Evolutionary conservation across 495 filamentous ascomycete species (phyloP).

Genomic region (Bryoglossum gracile): DNA sequence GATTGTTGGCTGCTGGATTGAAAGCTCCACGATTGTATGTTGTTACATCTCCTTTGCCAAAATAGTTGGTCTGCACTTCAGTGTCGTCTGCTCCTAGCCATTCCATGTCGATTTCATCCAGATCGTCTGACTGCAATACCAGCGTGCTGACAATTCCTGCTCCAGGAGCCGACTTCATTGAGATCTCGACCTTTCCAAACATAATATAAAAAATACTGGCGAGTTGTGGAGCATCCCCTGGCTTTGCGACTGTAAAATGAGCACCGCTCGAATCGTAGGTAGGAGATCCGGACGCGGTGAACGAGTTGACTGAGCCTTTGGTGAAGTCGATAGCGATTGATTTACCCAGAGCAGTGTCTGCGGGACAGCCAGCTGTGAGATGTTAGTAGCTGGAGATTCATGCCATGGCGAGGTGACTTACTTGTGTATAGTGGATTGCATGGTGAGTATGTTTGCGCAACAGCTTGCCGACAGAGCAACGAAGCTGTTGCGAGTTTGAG

Average conservation of each 20-base stretch:
- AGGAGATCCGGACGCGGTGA: constrained; percentile 56
- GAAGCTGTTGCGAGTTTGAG: constrained; percentile 9
- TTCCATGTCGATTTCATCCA: constrained; percentile 79
- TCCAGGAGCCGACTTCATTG: constrained; percentile 53
- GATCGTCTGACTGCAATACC: constrained; percentile 66
- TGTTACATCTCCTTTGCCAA: constrained; percentile 63
- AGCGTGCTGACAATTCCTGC: constrained; percentile 61
- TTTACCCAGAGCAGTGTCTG: constrained; percentile 76
- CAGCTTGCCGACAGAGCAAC: constrained; percentile 19
- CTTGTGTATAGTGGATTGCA: constrained; percentile 64
- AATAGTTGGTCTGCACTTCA: constrained; percentile 71
- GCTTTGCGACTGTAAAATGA: constrained; percentile 72
- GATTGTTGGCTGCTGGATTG: constrained; percentile 48
- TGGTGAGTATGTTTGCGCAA: constrained; percentile 62
- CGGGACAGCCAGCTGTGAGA: constrained; percentile 48
- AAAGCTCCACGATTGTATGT: constrained; percentile 55
- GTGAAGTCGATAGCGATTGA: constrained; percentile 76
- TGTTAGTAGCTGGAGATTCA: neutral
- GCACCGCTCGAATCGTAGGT: constrained; percentile 71
- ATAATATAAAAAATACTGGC: constrained; percentile 65
- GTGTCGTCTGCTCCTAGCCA: constrained; percentile 41
- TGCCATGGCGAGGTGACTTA: constrained; percentile 32
- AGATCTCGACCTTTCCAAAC: constrained; percentile 54
- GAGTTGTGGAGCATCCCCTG: constrained; percentile 79
- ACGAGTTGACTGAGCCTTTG: constrained; percentile 59